These are phyloP conservation scores for Kodamaea neixiangensis DNA, from an alignment of 805 yeast species.

Conservation along the genomic window DNA sequence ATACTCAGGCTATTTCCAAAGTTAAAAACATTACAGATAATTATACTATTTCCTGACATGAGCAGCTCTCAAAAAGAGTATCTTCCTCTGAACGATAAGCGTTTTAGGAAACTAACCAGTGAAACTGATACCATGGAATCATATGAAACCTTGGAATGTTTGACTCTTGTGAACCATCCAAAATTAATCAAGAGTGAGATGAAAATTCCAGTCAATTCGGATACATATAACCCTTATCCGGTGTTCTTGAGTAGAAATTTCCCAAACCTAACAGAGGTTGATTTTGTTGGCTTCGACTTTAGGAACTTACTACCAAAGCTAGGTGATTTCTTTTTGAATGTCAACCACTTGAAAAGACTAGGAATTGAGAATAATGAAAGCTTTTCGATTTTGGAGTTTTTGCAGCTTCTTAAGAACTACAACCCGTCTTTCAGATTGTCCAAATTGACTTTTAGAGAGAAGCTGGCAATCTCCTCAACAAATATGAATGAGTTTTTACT, in stretches of 20 bases:
- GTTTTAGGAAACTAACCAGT: constrained; percentile 12
- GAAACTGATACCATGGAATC: neutral
- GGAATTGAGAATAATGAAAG: constrained; percentile 37
- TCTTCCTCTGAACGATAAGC: constrained; percentile 19
- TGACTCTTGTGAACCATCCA: constrained; percentile 32
- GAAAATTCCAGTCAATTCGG: constrained; percentile 12
- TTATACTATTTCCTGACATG: constrained; percentile 20
- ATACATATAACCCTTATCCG: constrained; percentile 28
- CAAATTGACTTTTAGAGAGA: constrained; percentile 34
- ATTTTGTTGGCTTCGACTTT: constrained; percentile 36
- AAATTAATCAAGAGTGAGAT: constrained; percentile 18
- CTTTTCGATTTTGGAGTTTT: constrained; percentile 27
- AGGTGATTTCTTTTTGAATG: constrained; percentile 27
- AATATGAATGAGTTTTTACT: constrained; percentile 29
- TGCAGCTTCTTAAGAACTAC: constrained; percentile 31
- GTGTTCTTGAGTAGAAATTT: constrained; percentile 23
- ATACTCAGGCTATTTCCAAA: constrained; percentile 26
- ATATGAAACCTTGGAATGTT: constrained; percentile 16
- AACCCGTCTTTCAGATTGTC: constrained; percentile 27
- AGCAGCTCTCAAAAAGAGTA: constrained; percentile 20
- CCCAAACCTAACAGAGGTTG: constrained; percentile 26
- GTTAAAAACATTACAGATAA: constrained; percentile 25
- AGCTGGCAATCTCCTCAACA: constrained; percentile 18
- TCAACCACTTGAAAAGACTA: constrained; percentile 21
- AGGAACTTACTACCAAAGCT: constrained; percentile 24